These are phyloP conservation scores for Lodderomyces metapsilosis DNA, from an alignment of 1,139 yeast species.

Conservation along the genomic window DNA sequence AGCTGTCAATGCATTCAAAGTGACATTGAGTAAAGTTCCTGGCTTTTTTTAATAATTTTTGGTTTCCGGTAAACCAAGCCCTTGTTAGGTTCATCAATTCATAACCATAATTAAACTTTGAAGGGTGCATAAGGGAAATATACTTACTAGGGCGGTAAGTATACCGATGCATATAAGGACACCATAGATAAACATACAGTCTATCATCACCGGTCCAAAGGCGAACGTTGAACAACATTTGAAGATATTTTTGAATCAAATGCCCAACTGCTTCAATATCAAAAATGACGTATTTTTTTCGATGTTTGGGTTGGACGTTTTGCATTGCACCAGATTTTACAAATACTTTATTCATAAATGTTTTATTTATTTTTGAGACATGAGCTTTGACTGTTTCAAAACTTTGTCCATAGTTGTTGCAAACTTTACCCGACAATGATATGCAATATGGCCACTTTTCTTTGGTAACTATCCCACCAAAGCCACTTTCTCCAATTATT, in stretches of 20 bases:
- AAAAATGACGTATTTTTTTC: not conserved
- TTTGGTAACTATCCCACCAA: not conserved
- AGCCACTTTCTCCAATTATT: not conserved
- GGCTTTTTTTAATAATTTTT: not conserved
- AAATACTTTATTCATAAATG: not conserved
- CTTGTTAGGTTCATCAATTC: not conserved
- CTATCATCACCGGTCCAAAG: not conserved
- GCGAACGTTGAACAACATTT: not conserved
- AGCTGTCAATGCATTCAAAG: not conserved
- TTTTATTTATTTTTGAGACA: not conserved
- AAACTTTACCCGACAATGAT: not conserved
- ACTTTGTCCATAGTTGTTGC: not conserved
- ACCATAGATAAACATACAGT: not conserved
- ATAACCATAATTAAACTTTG: not conserved
- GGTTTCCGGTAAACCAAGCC: not conserved
- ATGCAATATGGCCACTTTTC: not conserved
- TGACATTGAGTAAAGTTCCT: not conserved
- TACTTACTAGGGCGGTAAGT: not conserved
- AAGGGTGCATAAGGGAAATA: not conserved
- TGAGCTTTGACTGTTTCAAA: not conserved
- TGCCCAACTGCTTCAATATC: not conserved
- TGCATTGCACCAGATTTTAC: not conserved
- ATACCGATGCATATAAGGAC: not conserved
- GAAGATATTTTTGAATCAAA: not conserved
- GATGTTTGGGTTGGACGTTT: not conserved